Percentiles rank a stretch among this genome's conserved stretches.
Evolutionary conservation across 192 early-diverging fungal species (phyloP).

Genomic region (Entomortierella chlamydospora): DNA sequence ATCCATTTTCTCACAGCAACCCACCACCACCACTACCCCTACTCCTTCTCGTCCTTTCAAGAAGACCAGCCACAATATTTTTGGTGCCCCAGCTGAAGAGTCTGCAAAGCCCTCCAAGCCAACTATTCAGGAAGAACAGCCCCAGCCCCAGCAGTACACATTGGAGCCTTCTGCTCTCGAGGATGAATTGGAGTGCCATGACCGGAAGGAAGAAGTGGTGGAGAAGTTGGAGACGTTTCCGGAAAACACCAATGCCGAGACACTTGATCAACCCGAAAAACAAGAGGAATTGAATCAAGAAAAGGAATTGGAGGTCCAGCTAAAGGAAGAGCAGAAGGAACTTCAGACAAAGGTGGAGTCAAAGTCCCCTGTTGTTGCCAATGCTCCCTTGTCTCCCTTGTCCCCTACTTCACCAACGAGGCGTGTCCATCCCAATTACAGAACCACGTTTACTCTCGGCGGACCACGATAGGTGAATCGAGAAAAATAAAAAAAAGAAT

Average conservation of each 20-base stretch:
- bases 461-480: slow-evolving; percentile 26
- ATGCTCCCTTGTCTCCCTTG: background rate
- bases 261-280: slow-evolving; percentile 2
- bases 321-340: background rate
- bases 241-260: background rate
- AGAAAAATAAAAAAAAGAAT: background rate
- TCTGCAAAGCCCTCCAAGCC: background rate
- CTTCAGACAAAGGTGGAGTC: background rate
- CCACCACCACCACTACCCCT: background rate
- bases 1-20: slow-evolving; percentile 6
- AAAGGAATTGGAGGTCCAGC: slow-evolving; percentile 18
- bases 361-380: background rate
- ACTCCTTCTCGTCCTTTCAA: slow-evolving; percentile 17
- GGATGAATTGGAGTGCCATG: slow-evolving; percentile 27
- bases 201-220: slow-evolving; percentile 16
- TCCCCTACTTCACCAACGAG: slow-evolving; percentile 2
- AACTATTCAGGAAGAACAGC: background rate
- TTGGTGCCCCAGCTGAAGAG: slow-evolving; percentile 22
- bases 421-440: slow-evolving; percentile 36
- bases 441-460: slow-evolving; percentile 30
- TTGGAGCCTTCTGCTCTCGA: slow-evolving; percentile 28
- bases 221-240: background rate
- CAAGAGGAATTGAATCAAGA: slow-evolving; percentile 21
- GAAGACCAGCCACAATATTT: slow-evolving; percentile 50
- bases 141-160: background rate